These are phyloP conservation scores for Raffaelea ambrosiae DNA, from an alignment of 2,329 filamentous ascomycete genomes.

Conservation along the genomic window DNA sequence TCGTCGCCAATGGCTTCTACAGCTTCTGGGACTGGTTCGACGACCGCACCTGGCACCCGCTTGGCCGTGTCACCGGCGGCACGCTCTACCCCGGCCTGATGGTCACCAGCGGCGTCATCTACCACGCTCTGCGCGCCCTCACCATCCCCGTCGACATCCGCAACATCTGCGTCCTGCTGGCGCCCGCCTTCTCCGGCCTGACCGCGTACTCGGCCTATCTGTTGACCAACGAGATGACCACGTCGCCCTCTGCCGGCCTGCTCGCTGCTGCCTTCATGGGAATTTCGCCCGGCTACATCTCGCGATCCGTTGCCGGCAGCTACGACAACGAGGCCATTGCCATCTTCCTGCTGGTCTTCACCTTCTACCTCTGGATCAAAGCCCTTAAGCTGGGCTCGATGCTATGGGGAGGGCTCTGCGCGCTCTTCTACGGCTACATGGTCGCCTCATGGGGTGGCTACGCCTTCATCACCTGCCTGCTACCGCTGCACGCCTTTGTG, in stretches of 20 bases:
- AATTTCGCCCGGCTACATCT: constrained; percentile 95
- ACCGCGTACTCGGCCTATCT: constrained; percentile 92
- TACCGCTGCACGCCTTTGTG: constrained; percentile 89
- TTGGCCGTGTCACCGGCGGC: constrained; percentile 94
- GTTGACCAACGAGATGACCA: constrained; percentile 93
- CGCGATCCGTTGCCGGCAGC: constrained; percentile 91
- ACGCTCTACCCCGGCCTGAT: constrained; percentile 98
- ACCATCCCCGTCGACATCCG: constrained; percentile 94
- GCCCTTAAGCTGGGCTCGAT: constrained; percentile 93
- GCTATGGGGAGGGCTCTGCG: constrained; percentile 90
- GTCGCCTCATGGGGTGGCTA: constrained; percentile 99
- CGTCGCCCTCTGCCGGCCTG: constrained; percentile 88
- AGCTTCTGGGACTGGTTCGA: constrained; percentile 99
- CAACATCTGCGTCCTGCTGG: constrained; percentile 96
- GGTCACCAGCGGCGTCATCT: constrained; percentile 97
- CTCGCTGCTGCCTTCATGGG: constrained; percentile 95
- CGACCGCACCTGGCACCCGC: constrained; percentile 98
- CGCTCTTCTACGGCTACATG: constrained; percentile 99
- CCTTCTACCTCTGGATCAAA: constrained; percentile 99
- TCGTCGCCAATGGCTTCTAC: constrained; percentile 94
- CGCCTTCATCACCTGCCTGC: constrained; percentile 96
- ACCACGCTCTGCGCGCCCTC: constrained; percentile 82
- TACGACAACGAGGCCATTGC: constrained; percentile 98
- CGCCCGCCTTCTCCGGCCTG: constrained; percentile 86
- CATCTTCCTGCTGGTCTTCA: constrained; percentile 97